Evolutionary conservation across 768 basidiomycete species (phyloP).

Genomic region (Daedaleopsis nitida): DNA sequence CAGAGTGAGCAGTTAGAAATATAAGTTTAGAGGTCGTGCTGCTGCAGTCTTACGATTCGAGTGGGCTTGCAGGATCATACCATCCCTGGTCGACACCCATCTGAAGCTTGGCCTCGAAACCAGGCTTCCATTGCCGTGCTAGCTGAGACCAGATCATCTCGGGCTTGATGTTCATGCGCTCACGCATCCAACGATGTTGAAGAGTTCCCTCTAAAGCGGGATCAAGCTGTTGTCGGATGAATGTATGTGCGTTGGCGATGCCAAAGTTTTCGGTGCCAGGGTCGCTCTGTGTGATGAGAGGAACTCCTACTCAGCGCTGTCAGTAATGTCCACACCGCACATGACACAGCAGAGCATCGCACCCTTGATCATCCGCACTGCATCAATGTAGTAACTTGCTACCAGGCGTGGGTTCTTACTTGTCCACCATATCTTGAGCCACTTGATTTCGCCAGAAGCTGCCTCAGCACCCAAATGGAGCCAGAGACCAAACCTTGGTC

Average conservation of each 20-base stretch:
- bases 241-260: conserved; percentile 48
- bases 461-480: conserved; percentile 42
- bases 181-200: conserved; percentile 26
- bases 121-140: conserved; percentile 32
- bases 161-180: conserved; percentile 43
- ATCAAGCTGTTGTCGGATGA: conserved; percentile 42
- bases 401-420: conserved; percentile 33
- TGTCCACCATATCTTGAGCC: conserved; percentile 46
- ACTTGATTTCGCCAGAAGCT: conserved; percentile 34
- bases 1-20: not conserved
- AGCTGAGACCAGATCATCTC: conserved; percentile 46
- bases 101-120: conserved; percentile 39
- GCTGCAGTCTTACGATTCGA: conserved; percentile 29
- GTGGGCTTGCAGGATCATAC: conserved; percentile 31
- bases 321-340: no score
- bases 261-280: conserved; percentile 45
- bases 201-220: conserved; percentile 23
- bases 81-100: conserved; percentile 30
- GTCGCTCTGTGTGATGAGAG: conserved; percentile 46
- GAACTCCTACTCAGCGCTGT: conserved; percentile 6
- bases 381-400: conserved; percentile 36
- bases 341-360: not conserved
- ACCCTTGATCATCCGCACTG: conserved; percentile 25
- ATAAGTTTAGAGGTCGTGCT: not conserved
- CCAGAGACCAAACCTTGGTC: conserved; percentile 36